Conservation (phyloP, 2,329 filamentous ascomycete genomes). For the Hypoxylon sp. region DNA sequence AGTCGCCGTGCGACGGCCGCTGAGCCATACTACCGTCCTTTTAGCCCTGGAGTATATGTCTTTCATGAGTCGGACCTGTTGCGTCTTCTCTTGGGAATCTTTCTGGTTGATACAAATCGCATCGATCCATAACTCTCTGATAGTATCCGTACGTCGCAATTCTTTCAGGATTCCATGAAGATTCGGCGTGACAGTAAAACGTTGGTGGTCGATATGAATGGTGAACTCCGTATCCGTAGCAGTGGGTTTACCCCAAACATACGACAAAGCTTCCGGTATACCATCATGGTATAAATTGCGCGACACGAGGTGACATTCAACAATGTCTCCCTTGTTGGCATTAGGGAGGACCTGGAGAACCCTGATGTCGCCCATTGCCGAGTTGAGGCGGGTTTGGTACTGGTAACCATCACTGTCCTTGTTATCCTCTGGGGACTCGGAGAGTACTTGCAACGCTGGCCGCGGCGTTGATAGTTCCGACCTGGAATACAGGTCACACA, state of each 20-base stretch:
- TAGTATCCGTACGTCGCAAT: constrained; percentile 1
- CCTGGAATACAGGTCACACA: background rate
- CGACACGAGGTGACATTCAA: constrained; percentile 1
- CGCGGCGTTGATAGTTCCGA: background rate
- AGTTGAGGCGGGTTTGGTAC: background rate
- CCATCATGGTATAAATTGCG: background rate
- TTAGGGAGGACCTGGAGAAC: constrained; percentile 4
- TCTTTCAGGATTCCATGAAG: constrained; percentile 6
- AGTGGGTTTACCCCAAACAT: constrained; percentile 12
- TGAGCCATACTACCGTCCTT: constrained; percentile 9
- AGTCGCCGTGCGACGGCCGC: background rate
- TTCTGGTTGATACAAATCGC: constrained; percentile 20
- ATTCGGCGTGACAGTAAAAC: background rate
- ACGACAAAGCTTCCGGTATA: constrained; percentile 13
- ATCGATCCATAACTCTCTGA: constrained; percentile 14
- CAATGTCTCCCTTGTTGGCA: background rate
- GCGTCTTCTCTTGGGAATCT: constrained; percentile 5
- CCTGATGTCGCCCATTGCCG: background rate
- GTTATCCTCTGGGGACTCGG: background rate
- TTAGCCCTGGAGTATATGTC: constrained; percentile 10
- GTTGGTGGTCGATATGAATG: background rate
- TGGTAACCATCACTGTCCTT: background rate
- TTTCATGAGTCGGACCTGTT: constrained; percentile 14
- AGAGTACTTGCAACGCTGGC: background rate
- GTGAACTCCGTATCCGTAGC: background rate